Base-by-base conservation (phyloP, 2,329 filamentous ascomycete genomes). In the Aspergillus novofumigatus region DNA sequence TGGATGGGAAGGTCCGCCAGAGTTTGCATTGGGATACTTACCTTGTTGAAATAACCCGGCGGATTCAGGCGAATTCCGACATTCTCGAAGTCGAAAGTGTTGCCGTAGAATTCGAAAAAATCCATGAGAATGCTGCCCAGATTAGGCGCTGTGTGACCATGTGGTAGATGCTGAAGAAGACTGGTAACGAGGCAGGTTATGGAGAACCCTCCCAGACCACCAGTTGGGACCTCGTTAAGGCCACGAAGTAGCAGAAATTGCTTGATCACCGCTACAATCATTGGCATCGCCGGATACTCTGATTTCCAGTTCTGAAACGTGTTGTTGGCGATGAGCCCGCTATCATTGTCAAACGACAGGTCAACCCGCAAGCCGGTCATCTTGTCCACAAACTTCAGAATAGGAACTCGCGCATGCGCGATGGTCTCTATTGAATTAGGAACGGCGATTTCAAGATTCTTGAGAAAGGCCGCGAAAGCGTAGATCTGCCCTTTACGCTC, bases 101-200 rank as follows among this genome's bases (percentile, higher is more conserved):
- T 90, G 28, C 94, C 94, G 68, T 96, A 99, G 14, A 95, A 84
- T 60, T 95, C 85, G 28, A 99, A 84, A 70, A 99, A 97, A 59
- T 92, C 86, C 73, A 97, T 83, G 9, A 99, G 80, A 53, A 95
- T 79, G 64, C 92, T 84, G 11, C 92, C 92, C 1, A 96, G 82
- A 64, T 95, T 86, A 51, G 87, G 81, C 41, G 86, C 80, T 1
- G 83, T 79, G 4, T 90, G 85, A 1, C 87, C 79, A 59, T 87
- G 82, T 9, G 91, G 90, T 79, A 92, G 85, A 62, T 90, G 80
- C 70, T 96, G 90, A 49, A 97, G 77, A 73, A 96, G 86, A 78
- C 90, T 94, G 57, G 94, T 90, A 5, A 97, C 90, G 60, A 99
- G 81, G 77, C 94, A 99, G 55, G 93, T 97, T 62, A 96, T 89